phyloP scores from a whole-genome alignment of 805 yeast species.

The Spathaspora boniae region DNA sequence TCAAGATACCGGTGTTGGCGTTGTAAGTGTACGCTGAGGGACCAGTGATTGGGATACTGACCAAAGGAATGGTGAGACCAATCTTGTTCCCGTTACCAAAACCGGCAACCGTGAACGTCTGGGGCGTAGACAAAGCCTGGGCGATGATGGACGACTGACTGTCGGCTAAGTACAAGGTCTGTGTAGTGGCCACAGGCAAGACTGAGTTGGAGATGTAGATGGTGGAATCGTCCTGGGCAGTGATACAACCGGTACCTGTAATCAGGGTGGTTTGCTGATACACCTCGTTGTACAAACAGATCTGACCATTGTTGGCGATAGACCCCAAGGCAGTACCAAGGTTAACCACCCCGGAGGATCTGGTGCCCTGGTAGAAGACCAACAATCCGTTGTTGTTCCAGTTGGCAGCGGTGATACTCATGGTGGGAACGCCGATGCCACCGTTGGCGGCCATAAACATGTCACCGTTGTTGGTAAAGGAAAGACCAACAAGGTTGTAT shows the following conservation, averaged over 20 bases:
- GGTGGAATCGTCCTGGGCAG: constrained; percentile 15
- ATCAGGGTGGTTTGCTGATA: constrained; percentile 20
- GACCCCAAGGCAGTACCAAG: constrained; percentile 15
- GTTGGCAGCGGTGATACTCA: constrained; percentile 11
- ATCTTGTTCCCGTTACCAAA: constrained; percentile 23
- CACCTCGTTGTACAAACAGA: constrained; percentile 22
- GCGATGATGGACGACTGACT: constrained; percentile 16
- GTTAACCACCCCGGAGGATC: constrained; percentile 12
- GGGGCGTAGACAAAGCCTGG: constrained; percentile 13
- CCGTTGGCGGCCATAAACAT: constrained; percentile 18
- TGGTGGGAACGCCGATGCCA: constrained; percentile 12
- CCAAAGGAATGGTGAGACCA: constrained; percentile 12
- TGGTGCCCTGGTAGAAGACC: constrained; percentile 12
- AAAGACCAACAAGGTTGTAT: constrained; percentile 12
- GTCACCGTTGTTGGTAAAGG: constrained; percentile 20
- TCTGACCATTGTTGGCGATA: constrained; percentile 23
- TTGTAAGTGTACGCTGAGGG: constrained; percentile 9
- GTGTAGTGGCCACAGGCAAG: constrained; percentile 13
- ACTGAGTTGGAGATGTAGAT: constrained; percentile 12
- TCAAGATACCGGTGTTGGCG: constrained; percentile 19
- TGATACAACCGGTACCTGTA: constrained; percentile 24
- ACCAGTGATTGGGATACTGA: constrained; percentile 1
- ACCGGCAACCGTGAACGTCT: constrained; percentile 21
- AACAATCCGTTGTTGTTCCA: constrained; percentile 19
- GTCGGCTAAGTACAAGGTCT: constrained; percentile 17